Base-by-base conservation (phyloP, 768 basidiomycete species). In the Mycena kentingensis region DNA sequence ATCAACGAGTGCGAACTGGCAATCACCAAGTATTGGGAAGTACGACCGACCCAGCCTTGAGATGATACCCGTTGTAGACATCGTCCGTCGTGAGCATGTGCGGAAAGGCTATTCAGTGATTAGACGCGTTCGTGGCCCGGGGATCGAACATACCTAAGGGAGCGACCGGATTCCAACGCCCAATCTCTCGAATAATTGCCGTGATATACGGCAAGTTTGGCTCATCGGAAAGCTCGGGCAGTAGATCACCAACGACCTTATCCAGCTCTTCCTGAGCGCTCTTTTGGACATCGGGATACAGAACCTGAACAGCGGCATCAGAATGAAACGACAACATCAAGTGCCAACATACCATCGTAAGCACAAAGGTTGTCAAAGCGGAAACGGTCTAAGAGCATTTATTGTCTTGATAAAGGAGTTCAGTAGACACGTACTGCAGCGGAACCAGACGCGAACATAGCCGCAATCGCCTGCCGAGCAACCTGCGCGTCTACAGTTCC, bases 41-140 rank as follows among this genome's bases (percentile, higher is more conserved):
- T 21, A 69, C 51, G 5, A 64, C 49, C 8, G 54, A 43, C 3
- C 66, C 68, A 10, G 54, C 57, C 10, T 67, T 67, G 5, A 69
- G 66, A 35, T 54, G 59, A 49, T 62, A 65, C 1, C 64, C 69
- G 7, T 61, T 51, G 45, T 65, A 71, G n/a, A 42, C 55, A 37
- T 67, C 67, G 25, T 66, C 69, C 15, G 48, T 52, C 19, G 62
- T 61, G 0, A 60, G 37, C 19, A 38, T 43, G 43, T 65, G 65
- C 7, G 65, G 62, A n/a, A 63, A 54, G n/a, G 58, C 60, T 61
- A 4, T 43, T 49, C 55, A 27, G 32, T 12, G 19, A 34, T 18
- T 52, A 7, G 36, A 22, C 4, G 8, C 3, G 19, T 18, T 31
- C 16, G 19, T 21, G 10, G 2, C 6, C 3, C 12, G 8, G 32